phyloP scores from a whole-genome alignment of 257 asterid genomes.

The Jacaranda mimosifolia region DNA sequence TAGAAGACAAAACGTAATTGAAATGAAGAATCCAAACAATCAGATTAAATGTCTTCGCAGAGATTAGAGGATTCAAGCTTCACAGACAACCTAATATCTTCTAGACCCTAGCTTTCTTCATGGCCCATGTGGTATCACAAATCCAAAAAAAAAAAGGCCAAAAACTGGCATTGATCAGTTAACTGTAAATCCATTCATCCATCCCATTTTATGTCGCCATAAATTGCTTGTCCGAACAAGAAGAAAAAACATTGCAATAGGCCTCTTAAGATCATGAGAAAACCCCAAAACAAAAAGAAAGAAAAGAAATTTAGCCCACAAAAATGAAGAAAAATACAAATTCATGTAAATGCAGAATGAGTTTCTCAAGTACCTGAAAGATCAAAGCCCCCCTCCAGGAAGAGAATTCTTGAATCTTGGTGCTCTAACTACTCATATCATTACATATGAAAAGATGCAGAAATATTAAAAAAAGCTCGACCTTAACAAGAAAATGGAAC shows the following conservation, averaged over 20 bases:
- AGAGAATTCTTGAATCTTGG: conserved; percentile 23
- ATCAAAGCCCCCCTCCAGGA: background rate
- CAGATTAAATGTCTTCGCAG: too few species aligned
- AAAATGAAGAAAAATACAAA: background rate
- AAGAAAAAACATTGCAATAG: too few species aligned
- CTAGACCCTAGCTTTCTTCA: background rate
- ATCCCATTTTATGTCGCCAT: too few species aligned
- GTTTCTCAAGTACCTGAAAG: conserved; percentile 36
- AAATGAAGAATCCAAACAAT: too few species aligned
- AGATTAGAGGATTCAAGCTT: too few species aligned
- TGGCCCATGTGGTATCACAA: background rate
- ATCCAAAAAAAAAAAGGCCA: background rate
- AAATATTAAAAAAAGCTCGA: too few species aligned
- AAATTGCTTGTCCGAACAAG: too few species aligned
- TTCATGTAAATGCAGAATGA: conserved; percentile 16
- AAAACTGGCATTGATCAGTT: background rate
- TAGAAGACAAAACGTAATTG: too few species aligned
- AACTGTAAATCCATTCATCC: too few species aligned
- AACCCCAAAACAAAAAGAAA: too few species aligned
- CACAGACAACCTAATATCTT: background rate
- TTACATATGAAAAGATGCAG: background rate
- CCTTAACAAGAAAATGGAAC: too few species aligned
- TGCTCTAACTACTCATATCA: background rate
- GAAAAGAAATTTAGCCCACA: background rate
- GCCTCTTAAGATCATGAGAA: too few species aligned